Evolutionary conservation across 129 eudicot genomes (phyloP).

Genomic region (Smallanthus sonchifolius): DNA sequence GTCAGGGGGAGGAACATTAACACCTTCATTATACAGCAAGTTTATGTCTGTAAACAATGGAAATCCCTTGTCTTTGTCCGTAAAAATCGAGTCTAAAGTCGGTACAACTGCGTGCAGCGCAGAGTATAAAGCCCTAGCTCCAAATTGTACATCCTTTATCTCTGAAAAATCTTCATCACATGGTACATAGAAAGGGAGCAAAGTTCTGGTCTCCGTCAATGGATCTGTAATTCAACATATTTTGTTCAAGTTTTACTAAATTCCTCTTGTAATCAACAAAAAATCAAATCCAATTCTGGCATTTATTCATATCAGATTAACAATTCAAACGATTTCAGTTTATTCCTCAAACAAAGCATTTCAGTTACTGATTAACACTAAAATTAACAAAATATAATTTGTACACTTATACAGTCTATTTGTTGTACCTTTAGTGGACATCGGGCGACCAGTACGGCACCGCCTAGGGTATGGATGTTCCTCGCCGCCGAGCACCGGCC

Average conservation of each 20-base stretch:
- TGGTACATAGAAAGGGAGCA: constrained; percentile 50
- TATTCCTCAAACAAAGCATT: neutral
- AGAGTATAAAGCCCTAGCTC: constrained; percentile 41
- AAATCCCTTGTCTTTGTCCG: constrained; percentile 43
- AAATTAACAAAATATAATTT: no score
- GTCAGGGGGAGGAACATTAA: constrained; percentile 29
- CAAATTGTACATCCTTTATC: constrained; percentile 47
- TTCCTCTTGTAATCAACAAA: neutral
- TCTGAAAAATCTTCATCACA: constrained; percentile 75
- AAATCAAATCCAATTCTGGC: neutral
- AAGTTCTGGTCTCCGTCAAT: constrained; percentile 44
- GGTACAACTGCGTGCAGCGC: constrained; percentile 60
- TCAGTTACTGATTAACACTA: neutral
- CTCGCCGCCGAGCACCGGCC: no score
- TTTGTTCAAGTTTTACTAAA: neutral
- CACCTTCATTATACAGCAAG: constrained; percentile 54
- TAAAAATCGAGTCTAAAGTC: constrained; percentile 3
- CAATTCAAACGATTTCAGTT: neutral
- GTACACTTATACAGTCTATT: no score
- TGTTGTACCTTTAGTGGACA: no score
- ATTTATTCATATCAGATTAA: neutral
- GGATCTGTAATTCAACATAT: constrained; percentile 43
- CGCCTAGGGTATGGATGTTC: no score
- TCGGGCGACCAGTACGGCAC: no score
- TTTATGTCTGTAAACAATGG: constrained; percentile 59